Conservation (phyloP, 148 eudicot species). For the Polygonum aviculare region DNA sequence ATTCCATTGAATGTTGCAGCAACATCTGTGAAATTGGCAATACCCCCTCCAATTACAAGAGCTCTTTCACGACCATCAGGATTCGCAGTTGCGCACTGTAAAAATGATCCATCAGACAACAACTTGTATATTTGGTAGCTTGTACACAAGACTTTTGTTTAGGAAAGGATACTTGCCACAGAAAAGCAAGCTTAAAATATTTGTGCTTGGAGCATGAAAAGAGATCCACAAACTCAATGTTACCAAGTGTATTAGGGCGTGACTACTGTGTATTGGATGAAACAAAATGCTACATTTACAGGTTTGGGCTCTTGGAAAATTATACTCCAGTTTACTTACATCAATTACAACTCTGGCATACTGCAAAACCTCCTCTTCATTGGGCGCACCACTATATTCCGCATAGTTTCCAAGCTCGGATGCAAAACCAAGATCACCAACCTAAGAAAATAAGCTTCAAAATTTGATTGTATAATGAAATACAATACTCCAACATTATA, state of each 20-base stretch:
- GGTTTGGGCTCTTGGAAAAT: background rate
- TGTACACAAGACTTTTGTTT: background rate
- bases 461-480: background rate
- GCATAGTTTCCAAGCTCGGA: constrained; percentile 52
- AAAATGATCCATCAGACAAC: background rate
- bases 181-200: background rate
- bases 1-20: constrained; percentile 82
- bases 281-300: background rate
- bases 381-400: constrained; percentile 45
- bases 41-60: constrained; percentile 94
- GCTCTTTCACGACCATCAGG: constrained; percentile 93
- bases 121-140: background rate
- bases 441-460: constrained; percentile 17
- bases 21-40: constrained; percentile 95
- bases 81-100: constrained; percentile 91
- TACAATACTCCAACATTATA: background rate
- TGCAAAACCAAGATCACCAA: constrained; percentile 46
- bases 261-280: background rate
- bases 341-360: constrained; percentile 48
- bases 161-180: background rate
- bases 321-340: constrained; percentile 18
- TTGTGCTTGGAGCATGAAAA: background rate
- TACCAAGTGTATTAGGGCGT: background rate
- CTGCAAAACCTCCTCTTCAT: constrained; percentile 48
- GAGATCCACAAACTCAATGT: background rate